phyloP scores from a whole-genome alignment of 1,139 yeast species.

The Diutina sp. region DNA sequence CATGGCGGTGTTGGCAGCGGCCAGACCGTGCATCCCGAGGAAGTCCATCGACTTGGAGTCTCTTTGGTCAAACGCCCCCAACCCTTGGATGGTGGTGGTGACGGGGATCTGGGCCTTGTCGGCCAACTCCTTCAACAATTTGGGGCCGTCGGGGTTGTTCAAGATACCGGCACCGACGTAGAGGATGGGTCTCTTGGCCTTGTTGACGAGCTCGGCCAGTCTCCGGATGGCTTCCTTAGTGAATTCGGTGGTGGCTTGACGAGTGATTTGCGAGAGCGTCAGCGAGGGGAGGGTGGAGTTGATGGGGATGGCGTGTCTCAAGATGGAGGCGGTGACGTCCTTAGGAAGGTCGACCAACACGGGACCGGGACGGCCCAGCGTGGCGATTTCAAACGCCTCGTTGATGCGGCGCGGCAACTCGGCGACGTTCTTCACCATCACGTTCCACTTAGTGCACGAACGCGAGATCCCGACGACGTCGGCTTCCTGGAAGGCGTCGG shows the following conservation, averaged over 20 bases:
- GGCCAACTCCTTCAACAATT: constrained; percentile 65
- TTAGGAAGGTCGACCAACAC: constrained; percentile 95
- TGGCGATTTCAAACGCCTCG: constrained; percentile 96
- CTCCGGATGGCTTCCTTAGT: constrained; percentile 63
- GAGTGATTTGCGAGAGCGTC: constrained; percentile 60
- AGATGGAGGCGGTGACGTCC: constrained; percentile 89
- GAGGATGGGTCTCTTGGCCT: constrained; percentile 77
- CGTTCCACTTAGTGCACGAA: constrained; percentile 98
- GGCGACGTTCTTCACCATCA: constrained; percentile 89
- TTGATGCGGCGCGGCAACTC: constrained; percentile 92
- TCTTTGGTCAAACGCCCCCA: constrained; percentile 88
- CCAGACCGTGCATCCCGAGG: constrained; percentile 98
- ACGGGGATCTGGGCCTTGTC: constrained; percentile 92
- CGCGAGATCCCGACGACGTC: constrained; percentile 95
- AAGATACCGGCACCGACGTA: constrained; percentile 90
- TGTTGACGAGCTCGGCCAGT: constrained; percentile 67
- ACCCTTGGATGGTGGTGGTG: constrained; percentile 86
- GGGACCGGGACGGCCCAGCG: constrained; percentile 95
- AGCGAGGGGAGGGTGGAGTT: constrained; percentile 75
- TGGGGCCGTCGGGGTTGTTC: constrained; percentile 73
- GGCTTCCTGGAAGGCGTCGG: constrained; percentile 98
- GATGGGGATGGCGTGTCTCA: constrained; percentile 79
- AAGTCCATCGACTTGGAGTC: constrained; percentile 86
- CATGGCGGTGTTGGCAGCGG: constrained; percentile 88
- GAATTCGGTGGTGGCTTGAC: constrained; percentile 62